Percentiles rank a stretch among this genome's conserved stretches.
phyloP scores from a whole-genome alignment of 2,329 filamentous ascomycete genomes.

The Xylariomycetidae sp. region DNA sequence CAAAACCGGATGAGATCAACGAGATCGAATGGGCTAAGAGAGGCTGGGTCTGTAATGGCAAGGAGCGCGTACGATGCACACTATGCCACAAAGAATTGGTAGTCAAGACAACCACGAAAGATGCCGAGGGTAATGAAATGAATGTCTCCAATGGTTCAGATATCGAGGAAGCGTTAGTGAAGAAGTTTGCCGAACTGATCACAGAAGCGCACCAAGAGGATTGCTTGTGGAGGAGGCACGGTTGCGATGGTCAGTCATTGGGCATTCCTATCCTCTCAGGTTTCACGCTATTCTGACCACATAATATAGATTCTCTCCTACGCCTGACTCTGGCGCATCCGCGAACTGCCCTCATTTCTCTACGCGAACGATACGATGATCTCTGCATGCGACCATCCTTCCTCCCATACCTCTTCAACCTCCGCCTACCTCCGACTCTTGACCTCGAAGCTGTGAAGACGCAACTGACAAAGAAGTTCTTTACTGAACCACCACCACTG shows the following conservation, averaged over 20 bases:
- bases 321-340: slow-evolving; percentile 61
- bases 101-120: slow-evolving; percentile 67
- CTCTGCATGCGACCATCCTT: slow-evolving; percentile 49
- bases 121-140: slow-evolving; percentile 51
- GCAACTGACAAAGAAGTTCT: slow-evolving; percentile 52
- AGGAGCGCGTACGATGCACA: slow-evolving; percentile 79
- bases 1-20: slow-evolving; percentile 78
- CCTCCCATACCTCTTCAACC: slow-evolving; percentile 58
- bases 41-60: slow-evolving; percentile 82
- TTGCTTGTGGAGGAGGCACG: slow-evolving; percentile 81
- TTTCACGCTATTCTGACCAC: slow-evolving; percentile 11
- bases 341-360: slow-evolving; percentile 48
- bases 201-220: slow-evolving; percentile 70
- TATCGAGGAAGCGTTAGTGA: slow-evolving; percentile 66
- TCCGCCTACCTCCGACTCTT: slow-evolving; percentile 51
- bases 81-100: slow-evolving; percentile 81
- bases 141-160: slow-evolving; percentile 53
- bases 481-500: slow-evolving; percentile 38
- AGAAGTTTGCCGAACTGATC: slow-evolving; percentile 71
- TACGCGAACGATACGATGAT: slow-evolving; percentile 63
- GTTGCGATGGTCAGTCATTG: slow-evolving; percentile 68
- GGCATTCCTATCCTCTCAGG: too few relatives aligned
- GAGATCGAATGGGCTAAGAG: slow-evolving; percentile 94
- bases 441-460: slow-evolving; percentile 44
- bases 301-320: slow-evolving; percentile 49